phyloP scores from a whole-genome alignment of 2,329 filamentous ascomycete genomes.

The Blastomyces percursus region DNA sequence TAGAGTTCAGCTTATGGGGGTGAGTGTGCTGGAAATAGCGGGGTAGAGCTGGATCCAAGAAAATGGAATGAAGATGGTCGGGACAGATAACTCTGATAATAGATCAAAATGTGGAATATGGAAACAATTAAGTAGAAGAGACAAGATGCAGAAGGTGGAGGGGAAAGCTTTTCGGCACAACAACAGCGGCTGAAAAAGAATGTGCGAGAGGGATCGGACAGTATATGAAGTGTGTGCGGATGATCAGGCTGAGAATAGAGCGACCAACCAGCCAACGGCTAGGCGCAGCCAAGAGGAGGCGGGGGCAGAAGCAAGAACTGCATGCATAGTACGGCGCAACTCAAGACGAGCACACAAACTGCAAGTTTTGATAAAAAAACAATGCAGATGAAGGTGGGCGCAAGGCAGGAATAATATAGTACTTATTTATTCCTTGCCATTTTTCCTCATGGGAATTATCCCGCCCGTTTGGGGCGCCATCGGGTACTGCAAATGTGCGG shows the following conservation, averaged over 20 bases:
- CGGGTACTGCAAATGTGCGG: background rate
- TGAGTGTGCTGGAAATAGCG: background rate
- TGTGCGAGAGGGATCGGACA: background rate
- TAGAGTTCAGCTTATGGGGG: background rate
- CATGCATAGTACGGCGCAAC: background rate
- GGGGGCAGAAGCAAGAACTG: background rate
- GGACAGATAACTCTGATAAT: background rate
- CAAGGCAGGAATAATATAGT: background rate
- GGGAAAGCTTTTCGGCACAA: background rate
- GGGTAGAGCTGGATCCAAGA: background rate
- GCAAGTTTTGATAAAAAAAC: background rate
- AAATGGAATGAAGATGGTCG: background rate
- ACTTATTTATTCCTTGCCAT: background rate
- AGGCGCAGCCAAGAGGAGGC: background rate
- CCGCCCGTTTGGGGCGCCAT: background rate
- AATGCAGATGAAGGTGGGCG: background rate
- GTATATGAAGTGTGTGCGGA: background rate
- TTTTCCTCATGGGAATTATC: background rate
- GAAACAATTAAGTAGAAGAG: background rate
- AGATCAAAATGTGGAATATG: background rate
- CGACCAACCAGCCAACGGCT: background rate
- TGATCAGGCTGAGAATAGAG: background rate
- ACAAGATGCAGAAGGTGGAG: background rate
- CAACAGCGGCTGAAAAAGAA: background rate
- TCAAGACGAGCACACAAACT: background rate